These are phyloP conservation scores for Coprinopsis sp. DNA, from an alignment of 768 basidiomycete species.

Conservation along the genomic window DNA sequence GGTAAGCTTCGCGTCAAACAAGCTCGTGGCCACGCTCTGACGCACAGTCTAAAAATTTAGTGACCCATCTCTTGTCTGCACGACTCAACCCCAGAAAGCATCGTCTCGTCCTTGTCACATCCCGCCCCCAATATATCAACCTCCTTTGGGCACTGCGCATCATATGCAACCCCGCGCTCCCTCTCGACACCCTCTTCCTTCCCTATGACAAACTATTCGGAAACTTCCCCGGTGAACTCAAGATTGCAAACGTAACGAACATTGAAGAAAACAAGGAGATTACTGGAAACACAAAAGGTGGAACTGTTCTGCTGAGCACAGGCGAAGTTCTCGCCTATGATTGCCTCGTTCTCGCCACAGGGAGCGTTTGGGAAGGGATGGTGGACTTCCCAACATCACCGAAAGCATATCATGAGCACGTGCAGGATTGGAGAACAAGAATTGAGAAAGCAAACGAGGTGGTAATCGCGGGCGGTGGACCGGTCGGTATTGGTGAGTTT, in stretches of 20 bases:
- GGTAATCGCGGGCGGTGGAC: constrained; percentile 24
- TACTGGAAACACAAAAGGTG: constrained; percentile 1
- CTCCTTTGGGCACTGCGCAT: constrained; percentile 48
- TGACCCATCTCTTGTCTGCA: constrained; percentile 36
- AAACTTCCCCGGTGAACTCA: constrained; percentile 28
- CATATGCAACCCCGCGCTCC: constrained; percentile 34
- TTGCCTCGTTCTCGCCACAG: constrained; percentile 54
- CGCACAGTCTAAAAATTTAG: no score
- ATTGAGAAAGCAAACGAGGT: constrained; percentile 21
- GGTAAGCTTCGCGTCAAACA: no score
- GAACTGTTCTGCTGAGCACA: constrained; percentile 2
- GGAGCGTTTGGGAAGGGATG: constrained; percentile 42
- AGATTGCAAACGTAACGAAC: constrained; percentile 28
- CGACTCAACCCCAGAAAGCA: constrained; percentile 42
- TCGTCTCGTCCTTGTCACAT: constrained; percentile 46
- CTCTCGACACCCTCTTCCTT: constrained; percentile 24
- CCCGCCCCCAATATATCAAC: constrained; percentile 42
- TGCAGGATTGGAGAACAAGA: constrained; percentile 18
- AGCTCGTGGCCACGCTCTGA: no score
- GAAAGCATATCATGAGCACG: constrained; percentile 11
- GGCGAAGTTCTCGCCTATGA: constrained; percentile 29
- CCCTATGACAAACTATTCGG: constrained; percentile 19
- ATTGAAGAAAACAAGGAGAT: constrained; percentile 21
- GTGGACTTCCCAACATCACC: constrained; percentile 25
- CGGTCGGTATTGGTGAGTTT: constrained; percentile 24